Evolutionary conservation across 768 basidiomycete species (phyloP).

Genomic region (Leccinum fibrillosum): DNA sequence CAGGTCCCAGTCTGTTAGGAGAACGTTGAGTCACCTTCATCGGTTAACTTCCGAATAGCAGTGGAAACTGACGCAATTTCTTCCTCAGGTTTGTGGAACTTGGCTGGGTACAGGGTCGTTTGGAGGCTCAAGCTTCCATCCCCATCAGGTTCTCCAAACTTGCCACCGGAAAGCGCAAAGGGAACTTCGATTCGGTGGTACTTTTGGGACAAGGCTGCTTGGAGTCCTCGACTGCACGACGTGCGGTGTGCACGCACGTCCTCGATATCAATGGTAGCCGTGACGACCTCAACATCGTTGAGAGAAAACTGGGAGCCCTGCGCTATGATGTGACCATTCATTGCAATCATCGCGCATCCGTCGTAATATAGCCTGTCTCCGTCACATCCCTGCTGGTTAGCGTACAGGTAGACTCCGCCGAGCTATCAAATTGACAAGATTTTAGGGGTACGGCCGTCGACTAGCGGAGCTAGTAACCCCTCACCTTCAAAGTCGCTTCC

Average conservation of each 20-base stretch:
- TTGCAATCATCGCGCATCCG: constrained; percentile 92
- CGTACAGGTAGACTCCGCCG: constrained; percentile 95
- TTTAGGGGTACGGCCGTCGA: neutral
- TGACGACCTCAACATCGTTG: constrained; percentile 93
- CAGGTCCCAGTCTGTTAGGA: constrained; percentile 77
- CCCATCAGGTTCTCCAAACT: constrained; percentile 61
- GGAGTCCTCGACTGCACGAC: constrained; percentile 81
- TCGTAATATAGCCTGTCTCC: constrained; percentile 98
- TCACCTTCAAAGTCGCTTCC: constrained; percentile 92
- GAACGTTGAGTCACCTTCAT: neutral
- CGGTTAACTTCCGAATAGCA: neutral
- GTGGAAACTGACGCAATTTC: constrained; percentile 82
- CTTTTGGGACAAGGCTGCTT: constrained; percentile 70
- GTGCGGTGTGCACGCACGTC: constrained; percentile 90
- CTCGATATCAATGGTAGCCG: constrained; percentile 95
- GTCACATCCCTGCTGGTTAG: constrained; percentile 99
- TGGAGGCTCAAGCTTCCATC: constrained; percentile 47
- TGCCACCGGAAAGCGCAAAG: constrained; percentile 74
- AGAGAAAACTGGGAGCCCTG: constrained; percentile 98
- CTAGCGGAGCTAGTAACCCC: neutral
- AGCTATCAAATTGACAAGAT: constrained; percentile 47
- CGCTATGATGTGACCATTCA: constrained; percentile 89
- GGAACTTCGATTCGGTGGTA: constrained; percentile 84
- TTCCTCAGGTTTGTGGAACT: constrained; percentile 87
- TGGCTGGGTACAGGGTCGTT: constrained; percentile 36